Base-by-base conservation (phyloP, 2,329 filamentous ascomycete species). In the Epichloe uncinata region DNA sequence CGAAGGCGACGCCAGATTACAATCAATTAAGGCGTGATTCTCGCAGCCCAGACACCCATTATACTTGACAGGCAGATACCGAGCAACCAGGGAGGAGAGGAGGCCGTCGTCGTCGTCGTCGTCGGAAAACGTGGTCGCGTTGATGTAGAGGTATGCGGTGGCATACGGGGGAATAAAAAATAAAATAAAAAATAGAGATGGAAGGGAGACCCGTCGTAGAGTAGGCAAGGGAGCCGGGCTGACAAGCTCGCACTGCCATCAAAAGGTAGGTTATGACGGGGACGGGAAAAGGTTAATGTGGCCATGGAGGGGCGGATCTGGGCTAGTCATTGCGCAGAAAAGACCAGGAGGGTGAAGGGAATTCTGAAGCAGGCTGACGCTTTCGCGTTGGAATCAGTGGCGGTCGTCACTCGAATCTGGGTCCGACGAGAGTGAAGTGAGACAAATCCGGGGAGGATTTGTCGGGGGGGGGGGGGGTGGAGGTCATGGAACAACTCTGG, bases 291-390 rank as follows among this genome's bases (percentile, higher is more conserved):
- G 48, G 43, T 46, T 35, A 46, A 43, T 15, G 41, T 26, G 30
- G 22, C 7, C 5, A 15, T 11, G 43, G 12, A 36, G 37, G 13
- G 42, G 22, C 35, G 20, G 20, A 36, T 46, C 16, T 22, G 12
- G 16, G 16, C 22, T n/a, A 49, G 42, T 38, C 47, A 50, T 52
- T 47, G 43, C 50, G 37, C 44, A 41, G 18, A 43, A 49, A 33
- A 44, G 50, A 38, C 35, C 30, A 47, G 38, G 18, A 33, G 38
- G 42, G 50, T 5, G 8, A 48, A 42, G 34, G 15, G 47, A 35
- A 42, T 44, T 43, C 16, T 30, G 41, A 34, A 37, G 45, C 41
- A 45, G 41, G 20, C 30, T 33, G 47, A 47, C 40, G 30, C 42
- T 45, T 42, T 47, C 18, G 11, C 37, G 16, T 37, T 42, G 20